Base-by-base conservation (phyloP, 116 monocot genomes). In the Iris pallida region DNA sequence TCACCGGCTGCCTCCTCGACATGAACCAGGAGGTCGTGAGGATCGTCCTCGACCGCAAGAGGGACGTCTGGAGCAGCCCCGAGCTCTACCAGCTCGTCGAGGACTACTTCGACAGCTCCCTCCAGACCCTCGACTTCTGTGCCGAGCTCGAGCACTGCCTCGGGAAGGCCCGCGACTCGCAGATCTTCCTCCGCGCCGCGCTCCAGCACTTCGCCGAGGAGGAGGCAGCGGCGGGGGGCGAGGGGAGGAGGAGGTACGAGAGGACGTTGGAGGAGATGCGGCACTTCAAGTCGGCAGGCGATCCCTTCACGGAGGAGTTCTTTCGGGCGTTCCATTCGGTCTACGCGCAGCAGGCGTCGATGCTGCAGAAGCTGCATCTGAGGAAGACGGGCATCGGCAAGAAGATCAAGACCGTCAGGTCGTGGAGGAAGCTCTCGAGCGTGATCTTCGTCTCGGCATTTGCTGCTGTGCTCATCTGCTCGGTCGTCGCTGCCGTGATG, bases 21-120 rank as follows among this genome's bases (percentile, higher is more conserved):
- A 83, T 79, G 73, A 93, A 93, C 82, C 84, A 93, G 70, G 86
- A 89, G 63, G 89, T 93, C 17, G 92, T 57, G 19, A 76, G 75
- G 61, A 70, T 84, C 64, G 84, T 90, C 69, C 79, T 90, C 3
- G 76, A 80, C 19, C 81, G 86, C 83, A 84, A 86, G 76, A 79
- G 79, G 79, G 88, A 92, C 70, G 72, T 83, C 16, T 86, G 85
- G 85, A 83, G 79, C 59, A 81, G 58, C 60, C 74, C 83, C 7
- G 74, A 88, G 51, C 80, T 91, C 45, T 80, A 87, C 60, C 64
- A 71, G 53, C 82, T 91, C 51, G 87, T 91, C 20, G 82, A 85
- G 57, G 85, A 87, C 17, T 85, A 87, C 78, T 87, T 91, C 18
- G 77, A 85, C 68, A 82, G 76, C 74, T 87, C 82, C 68, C 66